Evolutionary conservation across 1,284 basidiomycete species (phyloP), one percentile per base, ranked within the genome.

Genomic region (Testicularia cyperi): DNA sequence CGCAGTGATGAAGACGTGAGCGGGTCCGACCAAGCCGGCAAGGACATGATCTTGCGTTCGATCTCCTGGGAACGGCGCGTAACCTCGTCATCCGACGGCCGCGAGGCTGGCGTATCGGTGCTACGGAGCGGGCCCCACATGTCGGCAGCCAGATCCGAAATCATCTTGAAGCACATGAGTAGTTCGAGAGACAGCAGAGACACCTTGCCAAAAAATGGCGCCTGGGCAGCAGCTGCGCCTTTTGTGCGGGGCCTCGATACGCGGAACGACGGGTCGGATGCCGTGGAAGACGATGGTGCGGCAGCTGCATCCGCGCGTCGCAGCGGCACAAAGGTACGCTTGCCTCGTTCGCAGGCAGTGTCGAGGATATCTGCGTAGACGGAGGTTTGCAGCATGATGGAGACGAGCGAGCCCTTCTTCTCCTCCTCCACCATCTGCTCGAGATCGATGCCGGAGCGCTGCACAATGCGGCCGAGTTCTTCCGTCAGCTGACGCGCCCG

Each of bases 111-210:
- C 10, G 35, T 5, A 2, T 37, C 38, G 14, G 25, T 12, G 23
- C 44, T 38, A 21, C 40, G 35, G 21, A 55, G 36, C 2, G 56
- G 56, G 1, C 51, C 57, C 57, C 57, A 61, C 3, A 64, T 40
- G 42, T 67, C 65, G 4, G 61, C 62, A 7, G 61, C 43, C 6
- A 68, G 49, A 22, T 68, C 61, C 9, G 47, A 44, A 36, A 65
- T 57, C 23, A 52, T 26, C 44, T 65, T 65, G 42, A 63, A 56
- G 27, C 65, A 68, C 14, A 34, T 54, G 34, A 67, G 30, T 40
- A 67, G 24, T 33, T 57, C 65, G 14, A 54, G 15, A 12, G 48
- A 46, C 25, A 62, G 21, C 20, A 55, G 35, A 22, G 56, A 64
- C 20, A 64, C 42, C 12, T 43, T 26, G 1, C 61, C 52, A 10